Evolutionary conservation across 176 grass and related monocot species (phyloP), one percentile per base, ranked within the genome.

Genomic region (Carex parvula): DNA sequence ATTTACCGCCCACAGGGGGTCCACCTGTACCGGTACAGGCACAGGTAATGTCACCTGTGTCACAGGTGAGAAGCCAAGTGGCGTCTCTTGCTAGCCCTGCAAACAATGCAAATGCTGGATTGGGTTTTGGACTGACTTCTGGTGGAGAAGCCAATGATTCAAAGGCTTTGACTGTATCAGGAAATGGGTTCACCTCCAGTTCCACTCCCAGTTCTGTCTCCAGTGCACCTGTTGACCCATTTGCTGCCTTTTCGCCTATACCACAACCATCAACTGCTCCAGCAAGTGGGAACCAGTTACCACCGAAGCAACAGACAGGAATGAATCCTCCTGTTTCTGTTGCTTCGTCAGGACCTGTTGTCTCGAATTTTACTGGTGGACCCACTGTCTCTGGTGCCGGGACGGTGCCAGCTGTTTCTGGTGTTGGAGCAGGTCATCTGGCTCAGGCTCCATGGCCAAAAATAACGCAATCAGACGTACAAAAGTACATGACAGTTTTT

Each of bases 401-500:
- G 58, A 84, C 68, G 10, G 89, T 91, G 64, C 69, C 87, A 9
- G 85, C 87, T 86, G 67, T 85, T 88, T 83, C 87, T 66, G 86
- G 81, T 82, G 82, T 85, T 88, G 78, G 79, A 89, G 81, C 75
- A 70, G 60, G 85, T 81, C 70, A 84, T 89, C 71, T 64, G n/a
- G 37, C 81, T 64, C 90, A 92, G 83, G 53, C 63, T 44, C 85
- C 91, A 68, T 99, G 97, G 97, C 97, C 97, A 5, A 94, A 99
- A 84, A 95, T 99, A 87, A 94, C 85, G 78, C 93, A 95, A 86
- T 89, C 88, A 48, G 93, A 96, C 82, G 86, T 99, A 57, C 94
- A 92, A 81, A 99, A 90, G 87, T 99, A 99, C 72, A 92, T 89
- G 69, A 82, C 77, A 65, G 91, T 99, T 42, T 99, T 99, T 87